Conservation (phyloP, 1,284 basidiomycete species). For the Apiotrichum porosum region DNA sequence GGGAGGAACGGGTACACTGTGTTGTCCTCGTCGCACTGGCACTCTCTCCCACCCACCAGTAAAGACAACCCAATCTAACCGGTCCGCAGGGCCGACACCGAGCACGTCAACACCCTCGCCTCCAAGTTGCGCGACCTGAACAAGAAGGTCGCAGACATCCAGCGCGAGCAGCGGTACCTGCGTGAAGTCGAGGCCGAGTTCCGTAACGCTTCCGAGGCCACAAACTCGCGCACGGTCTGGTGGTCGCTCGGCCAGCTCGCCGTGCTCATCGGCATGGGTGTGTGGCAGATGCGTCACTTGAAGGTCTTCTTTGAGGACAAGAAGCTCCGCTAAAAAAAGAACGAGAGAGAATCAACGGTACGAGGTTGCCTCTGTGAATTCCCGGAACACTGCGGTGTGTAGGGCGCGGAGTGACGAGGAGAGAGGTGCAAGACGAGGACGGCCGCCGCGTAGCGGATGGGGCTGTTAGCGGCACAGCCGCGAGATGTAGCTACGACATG, state of each 20-base stretch:
- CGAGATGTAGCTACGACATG: conserved; percentile 1
- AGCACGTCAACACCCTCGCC: conserved; percentile 82
- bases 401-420: no score
- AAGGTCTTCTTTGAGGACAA: conserved; percentile 85
- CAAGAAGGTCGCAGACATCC: conserved; percentile 83
- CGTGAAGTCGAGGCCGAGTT: conserved; percentile 91
- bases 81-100: conserved; percentile 56
- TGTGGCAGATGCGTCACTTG: conserved; percentile 89
- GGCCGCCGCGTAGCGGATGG: no score
- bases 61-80: neutral
- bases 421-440: no score
- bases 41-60: neutral
- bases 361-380: no score
- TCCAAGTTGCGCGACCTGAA: conserved; percentile 86
- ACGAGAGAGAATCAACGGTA: neutral
- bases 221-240: conserved; percentile 87
- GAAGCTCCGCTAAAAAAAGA: conserved; percentile 60
- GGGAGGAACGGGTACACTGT: no score
- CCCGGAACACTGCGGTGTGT: no score
- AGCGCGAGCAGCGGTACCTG: conserved; percentile 96
- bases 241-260: conserved; percentile 84
- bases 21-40: no score
- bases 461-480: neutral
- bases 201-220: conserved; percentile 78
- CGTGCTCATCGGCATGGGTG: conserved; percentile 76